Evolutionary conservation across 768 basidiomycete species (phyloP), one percentile per base, ranked within the genome.

Genomic region (Trametes elegans): DNA sequence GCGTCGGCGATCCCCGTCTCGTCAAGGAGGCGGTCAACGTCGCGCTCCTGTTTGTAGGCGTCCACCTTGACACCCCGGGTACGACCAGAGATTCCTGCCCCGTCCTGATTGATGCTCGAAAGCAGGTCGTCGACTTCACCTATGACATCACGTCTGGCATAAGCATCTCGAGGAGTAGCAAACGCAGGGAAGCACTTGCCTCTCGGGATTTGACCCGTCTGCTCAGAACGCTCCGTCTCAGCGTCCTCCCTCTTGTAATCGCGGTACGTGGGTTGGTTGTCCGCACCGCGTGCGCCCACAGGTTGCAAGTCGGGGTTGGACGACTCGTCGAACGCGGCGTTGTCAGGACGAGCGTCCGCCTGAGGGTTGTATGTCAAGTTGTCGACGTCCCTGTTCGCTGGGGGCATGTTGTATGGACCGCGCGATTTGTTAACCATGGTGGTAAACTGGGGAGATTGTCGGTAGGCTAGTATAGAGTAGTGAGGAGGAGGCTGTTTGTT

Each of bases 51-150:
- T 40, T 62, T 63, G 60, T 45, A 64, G 9, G 63, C 62, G 28
- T 67, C 65, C n/a, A 57, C 53, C 51, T 52, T 63, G 8, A 52
- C 57, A 2, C 66, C 66, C 23, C 66, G 67, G n/a, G 66, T 65
- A 26, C 45, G 35, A 7, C 62, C 62, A 9, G 40, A 42, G 29
- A 56, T 62, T 38, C 59, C 58, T n/a, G 53, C 50, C 42, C 64
- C 62, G 0, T 57, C 61, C 9, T 58, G 46, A 3, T 48, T 39
- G 7, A 53, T 57, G 41, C 38, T 46, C 11, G 47, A 40, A 32
- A 65, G 31, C 6, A 66, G 36, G 7, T 66, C 68, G n/a, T 68
- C 48, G 18, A 64, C 61, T 39, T 69, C 63, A 9, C 52, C 66
- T 66, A 19, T 7, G 23, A 14, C 1, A 23, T 9, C 43, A 28